A percentile compares a stretch with the other conserved stretches of the same genome.
These are phyloP conservation scores for Eucalyptus shirleyi DNA, from an alignment of 345 rosid genomes.

Conservation along the genomic window DNA sequence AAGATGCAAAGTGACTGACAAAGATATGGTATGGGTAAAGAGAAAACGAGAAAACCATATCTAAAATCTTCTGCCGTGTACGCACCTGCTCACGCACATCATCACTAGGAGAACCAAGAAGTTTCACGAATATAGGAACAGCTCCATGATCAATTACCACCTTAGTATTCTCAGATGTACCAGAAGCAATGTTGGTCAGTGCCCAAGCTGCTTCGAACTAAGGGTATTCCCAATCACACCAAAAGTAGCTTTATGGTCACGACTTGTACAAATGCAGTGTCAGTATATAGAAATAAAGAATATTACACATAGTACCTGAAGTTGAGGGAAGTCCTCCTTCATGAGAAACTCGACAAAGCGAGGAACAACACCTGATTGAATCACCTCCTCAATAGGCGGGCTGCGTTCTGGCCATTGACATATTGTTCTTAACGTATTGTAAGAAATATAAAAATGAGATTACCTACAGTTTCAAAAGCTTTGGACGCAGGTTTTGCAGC, in stretches of 20 bases:
- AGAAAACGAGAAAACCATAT: not conserved
- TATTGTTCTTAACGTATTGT: not conserved
- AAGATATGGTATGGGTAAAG: not conserved
- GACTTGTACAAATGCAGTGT: not conserved
- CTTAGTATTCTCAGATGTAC: conserved; percentile 83
- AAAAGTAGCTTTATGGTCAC: not conserved
- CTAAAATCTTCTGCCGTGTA: not conserved
- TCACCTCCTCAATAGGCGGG: conserved; percentile 86
- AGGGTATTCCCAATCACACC: not conserved
- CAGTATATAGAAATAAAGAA: not conserved
- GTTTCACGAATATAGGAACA: conserved; percentile 67
- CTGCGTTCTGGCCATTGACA: conserved; percentile 39
- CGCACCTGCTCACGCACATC: conserved; percentile 77
- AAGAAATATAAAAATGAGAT: not conserved
- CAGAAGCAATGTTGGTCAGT: conserved; percentile 81
- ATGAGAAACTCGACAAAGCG: conserved; percentile 74
- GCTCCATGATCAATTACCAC: conserved; percentile 88
- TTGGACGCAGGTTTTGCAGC: not conserved
- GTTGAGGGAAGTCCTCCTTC: conserved; percentile 78
- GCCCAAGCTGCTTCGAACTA: conserved; percentile 95
- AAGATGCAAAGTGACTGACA: not conserved
- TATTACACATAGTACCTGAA: conserved; percentile 32
- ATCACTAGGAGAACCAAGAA: conserved; percentile 61
- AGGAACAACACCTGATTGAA: conserved; percentile 72
- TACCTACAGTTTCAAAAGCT: not conserved